phyloP scores from a whole-genome alignment of 177 flowering plant genomes.

The Vitis hybrid region DNA sequence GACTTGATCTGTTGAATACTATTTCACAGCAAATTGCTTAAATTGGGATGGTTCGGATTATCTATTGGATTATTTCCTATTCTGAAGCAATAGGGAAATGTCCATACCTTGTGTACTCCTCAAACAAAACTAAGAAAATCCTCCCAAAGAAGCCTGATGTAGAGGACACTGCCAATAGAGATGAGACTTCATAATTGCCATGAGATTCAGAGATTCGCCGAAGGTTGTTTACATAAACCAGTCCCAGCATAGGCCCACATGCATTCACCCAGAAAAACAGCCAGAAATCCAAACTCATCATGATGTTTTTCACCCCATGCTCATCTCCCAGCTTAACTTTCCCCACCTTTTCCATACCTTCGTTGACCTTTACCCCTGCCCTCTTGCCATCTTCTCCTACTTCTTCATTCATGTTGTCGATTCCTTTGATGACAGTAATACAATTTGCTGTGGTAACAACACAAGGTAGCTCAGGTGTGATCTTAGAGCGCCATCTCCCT shows the following conservation, averaged over 20 bases:
- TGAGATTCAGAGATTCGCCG: neutral
- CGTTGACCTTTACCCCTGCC: neutral
- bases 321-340: neutral
- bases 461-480: neutral
- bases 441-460: neutral
- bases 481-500: neutral
- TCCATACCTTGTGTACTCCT: conserved; percentile 6
- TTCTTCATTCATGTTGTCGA: neutral
- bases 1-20: no score
- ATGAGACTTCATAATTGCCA: neutral
- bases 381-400: neutral
- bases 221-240: conserved; percentile 6
- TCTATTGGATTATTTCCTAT: neutral
- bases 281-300: conserved; percentile 16
- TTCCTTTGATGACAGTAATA: neutral
- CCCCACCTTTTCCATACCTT: neutral
- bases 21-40: neutral
- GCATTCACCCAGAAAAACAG: conserved; percentile 9
- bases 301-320: conserved; percentile 1
- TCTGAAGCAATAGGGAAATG: no score
- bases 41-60: neutral
- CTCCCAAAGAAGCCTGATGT: conserved; percentile 13
- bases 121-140: neutral
- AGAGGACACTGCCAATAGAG: neutral
- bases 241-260: conserved; percentile 9